Percentiles rank a stretch among this genome's conserved stretches.
These are phyloP conservation scores for Ostreobium quekettii DNA, from an alignment of 139 green algal genomes.

Conservation along the genomic window DNA sequence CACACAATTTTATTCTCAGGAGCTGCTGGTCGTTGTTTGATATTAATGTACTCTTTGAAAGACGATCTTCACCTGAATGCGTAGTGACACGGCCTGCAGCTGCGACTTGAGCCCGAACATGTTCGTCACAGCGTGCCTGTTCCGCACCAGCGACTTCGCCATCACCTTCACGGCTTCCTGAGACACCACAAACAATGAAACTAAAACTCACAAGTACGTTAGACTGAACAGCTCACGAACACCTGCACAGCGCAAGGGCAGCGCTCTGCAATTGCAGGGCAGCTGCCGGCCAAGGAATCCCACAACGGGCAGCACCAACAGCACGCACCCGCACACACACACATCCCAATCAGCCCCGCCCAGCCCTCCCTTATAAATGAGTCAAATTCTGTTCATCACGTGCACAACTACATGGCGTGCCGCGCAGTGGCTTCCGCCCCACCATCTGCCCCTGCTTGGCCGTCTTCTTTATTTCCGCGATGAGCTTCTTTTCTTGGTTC, in stretches of 20 bases:
- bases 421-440: conserved; percentile 3
- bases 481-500: conserved; percentile 78
- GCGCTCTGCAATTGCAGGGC: too few relatives aligned
- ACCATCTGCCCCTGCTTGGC: conserved; percentile 95
- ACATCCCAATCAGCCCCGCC: too few relatives aligned
- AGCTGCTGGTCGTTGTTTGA: too few relatives aligned
- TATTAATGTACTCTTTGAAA: background rate
- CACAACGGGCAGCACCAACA: too few relatives aligned
- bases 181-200: background rate
- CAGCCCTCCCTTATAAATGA: too few relatives aligned
- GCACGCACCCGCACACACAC: too few relatives aligned
- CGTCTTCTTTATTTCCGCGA: conserved; percentile 96
- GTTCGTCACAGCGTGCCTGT: conserved; percentile 93
- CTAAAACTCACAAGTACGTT: too few relatives aligned
- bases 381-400: background rate
- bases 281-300: too few relatives aligned
- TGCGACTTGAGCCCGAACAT: conserved; percentile 93
- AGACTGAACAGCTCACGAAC: too few relatives aligned
- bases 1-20: conserved; percentile 7
- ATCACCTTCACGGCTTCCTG: conserved; percentile 96
- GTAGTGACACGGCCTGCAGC: conserved; percentile 91
- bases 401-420: too few relatives aligned
- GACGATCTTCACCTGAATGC: conserved; percentile 61
- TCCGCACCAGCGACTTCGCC: conserved; percentile 96
- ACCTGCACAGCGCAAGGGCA: too few relatives aligned